Conservation (phyloP, 208 protist genomes). For the Crithidia thermophila region DNA sequence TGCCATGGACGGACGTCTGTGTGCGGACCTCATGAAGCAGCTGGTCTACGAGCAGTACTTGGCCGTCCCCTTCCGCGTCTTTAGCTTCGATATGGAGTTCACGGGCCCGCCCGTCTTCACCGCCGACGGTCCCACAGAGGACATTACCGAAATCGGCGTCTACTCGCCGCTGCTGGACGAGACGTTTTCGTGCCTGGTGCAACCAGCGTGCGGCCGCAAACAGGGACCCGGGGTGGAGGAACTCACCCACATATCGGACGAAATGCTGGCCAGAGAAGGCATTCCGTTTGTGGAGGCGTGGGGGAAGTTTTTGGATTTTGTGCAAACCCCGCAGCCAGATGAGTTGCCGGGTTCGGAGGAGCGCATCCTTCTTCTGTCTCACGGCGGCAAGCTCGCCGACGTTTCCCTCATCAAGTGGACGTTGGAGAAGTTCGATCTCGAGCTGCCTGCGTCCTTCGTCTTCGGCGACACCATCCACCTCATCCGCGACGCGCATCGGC, state of each 20-base stretch:
- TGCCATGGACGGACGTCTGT: conserved; percentile 80
- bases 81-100: conserved; percentile 92
- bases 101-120: conserved; percentile 86
- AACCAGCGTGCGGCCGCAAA: conserved; percentile 58
- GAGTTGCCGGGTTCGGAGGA: conserved; percentile 65
- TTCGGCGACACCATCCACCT: conserved; percentile 91
- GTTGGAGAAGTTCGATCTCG: conserved; percentile 68
- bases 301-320: conserved; percentile 66
- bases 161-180: conserved; percentile 79
- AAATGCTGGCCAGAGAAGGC: conserved; percentile 69
- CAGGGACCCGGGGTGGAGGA: conserved; percentile 62
- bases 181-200: conserved; percentile 75
- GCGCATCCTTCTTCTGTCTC: conserved; percentile 79
- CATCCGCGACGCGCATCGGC: conserved; percentile 87
- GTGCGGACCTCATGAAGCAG: conserved; percentile 64
- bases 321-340: conserved; percentile 67
- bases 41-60: conserved; percentile 84
- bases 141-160: conserved; percentile 88
- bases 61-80: conserved; percentile 86
- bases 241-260: conserved; percentile 81
- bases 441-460: conserved; percentile 63
- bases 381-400: conserved; percentile 90
- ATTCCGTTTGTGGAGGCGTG: conserved; percentile 83
- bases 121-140: conserved; percentile 81
- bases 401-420: conserved; percentile 89